Evolutionary conservation across 2,329 filamentous ascomycete species (phyloP), one percentile per base, ranked within the genome.

Genomic region (Phialophora tarda): DNA sequence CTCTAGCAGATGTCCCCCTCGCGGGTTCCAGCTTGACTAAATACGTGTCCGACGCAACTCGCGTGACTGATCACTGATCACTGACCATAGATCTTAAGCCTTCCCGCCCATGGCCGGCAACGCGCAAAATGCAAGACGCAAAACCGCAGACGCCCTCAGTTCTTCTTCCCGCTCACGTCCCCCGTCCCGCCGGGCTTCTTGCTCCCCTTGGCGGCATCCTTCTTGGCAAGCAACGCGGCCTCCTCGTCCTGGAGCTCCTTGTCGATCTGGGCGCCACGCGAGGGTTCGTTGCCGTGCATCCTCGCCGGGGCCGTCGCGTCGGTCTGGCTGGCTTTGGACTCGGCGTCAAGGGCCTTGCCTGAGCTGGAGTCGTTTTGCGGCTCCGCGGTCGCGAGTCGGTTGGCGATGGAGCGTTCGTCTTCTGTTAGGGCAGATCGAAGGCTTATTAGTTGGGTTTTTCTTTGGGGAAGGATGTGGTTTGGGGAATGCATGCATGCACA

Each of bases 251-350:
- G 72, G 21, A 82, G 73, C 58, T 81, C 77, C 32, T 77, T 78
- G 69, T 83, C 82, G 63, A 83, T 78, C 75, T 81, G 68, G 12
- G 82, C 81, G 21, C 82, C 82, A 68, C 77, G 79, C 7, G 79
- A 82, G 5, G 82, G 82, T 51, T 78, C 70, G 66, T 83, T 79
- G 59, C 82, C 82, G 64, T 83, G 82, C 62, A 79, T 62, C 63
- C 67, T 75, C 4, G 82, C 82, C n/a, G 71, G 71, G 62, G 77
- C 71, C 5, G 78, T 81, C 17, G 81, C 77, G 63, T 82, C 78
- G 23, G 73, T 69, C 26, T 81, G 69, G 48, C 72, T 69, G 5
- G 73, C 59, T 23, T 68, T 67, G 63, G 78, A 55, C 73, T 73
- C 54, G 65, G 73, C 67, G 78, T 58, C 55, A 54, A 66, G 51